Conservation (phyloP, 768 basidiomycete species). For the Tulasnella sp. region DNA sequence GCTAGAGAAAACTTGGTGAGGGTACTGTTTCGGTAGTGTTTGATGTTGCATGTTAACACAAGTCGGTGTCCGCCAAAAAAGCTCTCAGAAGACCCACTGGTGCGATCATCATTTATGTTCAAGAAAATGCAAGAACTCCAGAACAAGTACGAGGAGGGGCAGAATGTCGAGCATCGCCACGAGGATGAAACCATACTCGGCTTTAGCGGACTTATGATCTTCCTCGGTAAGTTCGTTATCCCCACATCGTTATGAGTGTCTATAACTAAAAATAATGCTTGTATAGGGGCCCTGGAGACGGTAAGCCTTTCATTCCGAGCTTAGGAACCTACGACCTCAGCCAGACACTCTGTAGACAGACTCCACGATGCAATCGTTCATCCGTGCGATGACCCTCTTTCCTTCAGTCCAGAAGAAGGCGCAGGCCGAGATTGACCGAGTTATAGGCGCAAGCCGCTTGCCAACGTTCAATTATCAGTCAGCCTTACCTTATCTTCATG, state of each 20-base stretch:
- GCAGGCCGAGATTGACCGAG: slow-evolving; percentile 41
- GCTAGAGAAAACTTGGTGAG: background rate
- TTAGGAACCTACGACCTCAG: background rate
- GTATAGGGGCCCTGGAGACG: background rate
- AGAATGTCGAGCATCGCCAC: background rate
- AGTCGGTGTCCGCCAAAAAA: background rate
- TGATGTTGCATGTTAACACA: background rate
- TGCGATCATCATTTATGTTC: background rate
- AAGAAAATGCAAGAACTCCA: background rate
- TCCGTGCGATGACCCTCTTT: slow-evolving; percentile 35
- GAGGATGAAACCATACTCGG: background rate
- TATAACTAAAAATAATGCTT: background rate
- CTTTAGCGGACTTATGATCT: background rate
- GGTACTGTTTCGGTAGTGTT: too few relatives aligned
- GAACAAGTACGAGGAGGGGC: background rate
- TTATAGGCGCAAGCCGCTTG: slow-evolving; percentile 38
- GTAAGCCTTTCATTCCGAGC: background rate
- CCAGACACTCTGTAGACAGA: slow-evolving; percentile 21
- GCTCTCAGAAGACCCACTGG: background rate
- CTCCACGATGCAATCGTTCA: slow-evolving; percentile 29
- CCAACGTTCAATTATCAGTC: slow-evolving; percentile 31
- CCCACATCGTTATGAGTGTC: too few relatives aligned
- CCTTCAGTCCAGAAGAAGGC: slow-evolving; percentile 37
- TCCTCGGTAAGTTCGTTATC: background rate
- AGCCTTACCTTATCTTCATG: slow-evolving; percentile 32